Percentiles rank a stretch among this genome's conserved stretches.
phyloP scores from a whole-genome alignment of 2,329 filamentous ascomycete species.

The Botrytis galanthina region DNA sequence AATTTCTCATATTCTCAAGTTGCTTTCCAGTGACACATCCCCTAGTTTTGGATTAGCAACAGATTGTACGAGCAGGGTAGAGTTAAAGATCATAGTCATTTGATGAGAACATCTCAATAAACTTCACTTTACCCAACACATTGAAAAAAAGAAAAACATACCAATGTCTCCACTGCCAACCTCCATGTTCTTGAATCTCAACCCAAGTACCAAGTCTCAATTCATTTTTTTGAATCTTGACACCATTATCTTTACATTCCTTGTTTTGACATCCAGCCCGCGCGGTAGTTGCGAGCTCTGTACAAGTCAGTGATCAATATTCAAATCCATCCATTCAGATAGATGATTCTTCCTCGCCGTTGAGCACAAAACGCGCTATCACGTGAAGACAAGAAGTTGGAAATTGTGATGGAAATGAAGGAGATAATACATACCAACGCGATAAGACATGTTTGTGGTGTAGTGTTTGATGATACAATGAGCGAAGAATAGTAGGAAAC shows the following conservation, averaged over 20 bases:
- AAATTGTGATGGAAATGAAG: conserved; percentile 15
- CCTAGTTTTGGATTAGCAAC: conserved; percentile 50
- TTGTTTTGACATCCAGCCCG: conserved; percentile 70
- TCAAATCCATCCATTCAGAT: neutral
- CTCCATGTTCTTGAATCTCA: conserved; percentile 55
- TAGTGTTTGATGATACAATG: neutral
- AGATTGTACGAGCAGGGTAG: neutral
- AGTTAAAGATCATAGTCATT: neutral
- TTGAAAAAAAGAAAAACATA: conserved; percentile 47
- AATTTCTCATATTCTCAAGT: conserved; percentile 62
- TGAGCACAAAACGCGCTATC: conserved; percentile 4
- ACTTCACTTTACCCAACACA: neutral
- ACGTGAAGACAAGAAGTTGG: conserved; percentile 34
- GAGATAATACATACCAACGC: conserved; percentile 36
- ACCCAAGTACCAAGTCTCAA: conserved; percentile 76
- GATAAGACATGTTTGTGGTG: conserved; percentile 35
- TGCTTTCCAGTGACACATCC: conserved; percentile 82
- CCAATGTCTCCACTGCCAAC: conserved; percentile 86
- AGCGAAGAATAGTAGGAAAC: conserved; percentile 8
- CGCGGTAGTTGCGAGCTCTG: conserved; percentile 68
- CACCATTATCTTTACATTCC: conserved; percentile 65
- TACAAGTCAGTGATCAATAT: conserved; percentile 10
- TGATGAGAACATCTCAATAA: neutral
- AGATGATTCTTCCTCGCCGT: neutral
- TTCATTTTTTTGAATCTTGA: conserved; percentile 77